Percentiles rank a stretch among this genome's conserved stretches.
Conservation (phyloP, 352 stramenopile species). For the Thalassiosira exigua region DNA sequence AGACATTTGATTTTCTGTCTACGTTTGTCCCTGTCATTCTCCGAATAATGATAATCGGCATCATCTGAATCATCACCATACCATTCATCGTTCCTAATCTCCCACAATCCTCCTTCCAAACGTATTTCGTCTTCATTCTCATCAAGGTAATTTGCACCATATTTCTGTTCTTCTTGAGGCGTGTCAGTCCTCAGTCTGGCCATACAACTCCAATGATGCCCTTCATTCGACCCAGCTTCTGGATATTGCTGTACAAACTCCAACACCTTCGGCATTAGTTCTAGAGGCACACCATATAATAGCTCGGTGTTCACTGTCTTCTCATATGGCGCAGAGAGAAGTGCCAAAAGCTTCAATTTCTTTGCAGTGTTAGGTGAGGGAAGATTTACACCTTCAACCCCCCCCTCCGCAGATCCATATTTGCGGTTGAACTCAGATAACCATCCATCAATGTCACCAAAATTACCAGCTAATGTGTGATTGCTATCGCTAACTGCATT, state of each 20-base stretch:
- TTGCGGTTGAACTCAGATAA: not conserved
- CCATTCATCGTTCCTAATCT: too few species aligned
- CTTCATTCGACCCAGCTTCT: not conserved
- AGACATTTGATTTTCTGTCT: conserved; percentile 23
- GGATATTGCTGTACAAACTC: conserved; percentile 23
- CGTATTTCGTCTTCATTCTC: too few species aligned
- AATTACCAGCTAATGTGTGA: conserved; percentile 1
- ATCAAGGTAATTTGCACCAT: not conserved
- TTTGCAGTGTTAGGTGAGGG: conserved; percentile 2
- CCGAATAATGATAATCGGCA: too few species aligned
- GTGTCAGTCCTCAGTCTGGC: not conserved
- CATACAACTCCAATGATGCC: conserved; percentile 17
- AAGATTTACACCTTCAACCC: too few species aligned
- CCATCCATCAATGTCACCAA: not conserved
- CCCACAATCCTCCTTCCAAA: too few species aligned
- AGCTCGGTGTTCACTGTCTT: conserved; percentile 2
- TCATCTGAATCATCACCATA: too few species aligned
- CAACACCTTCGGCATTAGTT: conserved; percentile 18
- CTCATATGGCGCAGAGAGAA: conserved; percentile 18
- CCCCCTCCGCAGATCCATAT: too few species aligned
- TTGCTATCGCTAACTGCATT: conserved; percentile 1
- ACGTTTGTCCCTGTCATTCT: too few species aligned
- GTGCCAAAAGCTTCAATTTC: conserved; percentile 10
- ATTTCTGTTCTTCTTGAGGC: conserved; percentile 1
- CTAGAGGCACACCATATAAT: not conserved